Base-by-base conservation (phyloP, 2,329 filamentous ascomycete species). In the Cytospora piceicola region DNA sequence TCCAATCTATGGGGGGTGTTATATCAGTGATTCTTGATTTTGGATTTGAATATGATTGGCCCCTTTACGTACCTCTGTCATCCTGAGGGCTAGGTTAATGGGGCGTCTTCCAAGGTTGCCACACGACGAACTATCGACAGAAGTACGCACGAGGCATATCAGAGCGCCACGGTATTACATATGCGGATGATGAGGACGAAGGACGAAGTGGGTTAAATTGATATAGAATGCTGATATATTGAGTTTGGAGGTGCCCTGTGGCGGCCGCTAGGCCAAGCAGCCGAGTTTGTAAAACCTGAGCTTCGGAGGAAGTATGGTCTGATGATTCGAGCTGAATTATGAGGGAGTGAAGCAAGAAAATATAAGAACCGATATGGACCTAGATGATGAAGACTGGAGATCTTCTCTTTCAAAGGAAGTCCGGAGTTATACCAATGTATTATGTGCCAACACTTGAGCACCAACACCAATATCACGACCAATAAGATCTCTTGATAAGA, bases 201-300 rank as follows among this genome's bases (percentile, higher is more conserved):
- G 24, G 24, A 20, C 39, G 5, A 12, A 63, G 42, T 63, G 61
- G 61, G 39, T 63, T 52, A 36, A 36, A 56, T 62, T 56, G 34
- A 24, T 49, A 30, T 30, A 57, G 52, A 49, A 42, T 39, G 39
- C 42, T 63, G 61, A 29, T 15, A 52, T 29, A 8, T 2, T 39
- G n/a, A 30, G 39, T 39, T 52, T 57, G 24, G 49, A 51, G 17
- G 17, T 22, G 61, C 24, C 32, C 36, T 34, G 42, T 39, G 61
- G 61, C 61, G 24, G 53, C 17, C 61, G 53, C 39, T 57, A 57
- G 29, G 22, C 51, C 53, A 32, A 46, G 29, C 15, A 15, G 17
- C 42, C n/a, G 20, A 8, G n/a, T 57, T 24, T 32, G 29, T 42
- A 63, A 49, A 51, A 57, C 61, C 61, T 52, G 53, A 63, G 39